phyloP scores from a whole-genome alignment of 1,139 yeast genomes.

The Geotrichum histeridarum region DNA sequence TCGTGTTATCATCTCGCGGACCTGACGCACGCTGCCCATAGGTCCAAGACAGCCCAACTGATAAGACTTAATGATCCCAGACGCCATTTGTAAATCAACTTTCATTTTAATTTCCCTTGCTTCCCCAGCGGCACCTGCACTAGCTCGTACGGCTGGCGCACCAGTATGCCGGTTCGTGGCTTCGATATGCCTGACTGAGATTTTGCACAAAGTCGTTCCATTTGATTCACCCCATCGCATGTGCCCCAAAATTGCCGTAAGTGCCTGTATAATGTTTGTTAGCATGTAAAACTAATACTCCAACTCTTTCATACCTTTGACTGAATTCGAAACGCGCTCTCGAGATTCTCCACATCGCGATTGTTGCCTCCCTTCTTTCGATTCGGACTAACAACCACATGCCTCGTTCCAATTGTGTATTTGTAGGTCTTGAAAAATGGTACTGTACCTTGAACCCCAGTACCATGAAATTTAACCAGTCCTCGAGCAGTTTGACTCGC shows the following conservation, averaged over 20 bases:
- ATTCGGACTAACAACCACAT: conserved; percentile 2
- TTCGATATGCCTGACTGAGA: conserved; percentile 9
- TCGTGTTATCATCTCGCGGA: neutral
- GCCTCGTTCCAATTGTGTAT: conserved; percentile 4
- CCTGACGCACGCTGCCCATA: conserved; percentile 5
- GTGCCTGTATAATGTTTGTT: neutral
- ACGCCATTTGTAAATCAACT: conserved; percentile 6
- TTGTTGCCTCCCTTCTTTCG: neutral
- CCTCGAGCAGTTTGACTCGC: conserved; percentile 9
- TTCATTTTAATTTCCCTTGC: conserved; percentile 9
- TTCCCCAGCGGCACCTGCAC: neutral
- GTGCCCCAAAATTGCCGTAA: conserved; percentile 9
- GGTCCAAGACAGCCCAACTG: conserved; percentile 12
- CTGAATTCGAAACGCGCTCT: conserved; percentile 12
- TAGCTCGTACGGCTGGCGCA: conserved; percentile 7
- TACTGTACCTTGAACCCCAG: neutral
- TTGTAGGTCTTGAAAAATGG: conserved; percentile 9
- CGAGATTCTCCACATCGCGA: neutral
- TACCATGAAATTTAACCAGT: conserved; percentile 1
- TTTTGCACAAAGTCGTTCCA: conserved; percentile 6
- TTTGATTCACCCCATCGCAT: neutral
- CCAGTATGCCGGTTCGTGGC: conserved; percentile 8
- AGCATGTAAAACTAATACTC: neutral
- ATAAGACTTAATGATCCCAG: conserved; percentile 11
- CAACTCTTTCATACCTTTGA: neutral